Evolutionary conservation across 2,329 filamentous ascomycete genomes (phyloP).

Genomic region (Didymella sp.): DNA sequence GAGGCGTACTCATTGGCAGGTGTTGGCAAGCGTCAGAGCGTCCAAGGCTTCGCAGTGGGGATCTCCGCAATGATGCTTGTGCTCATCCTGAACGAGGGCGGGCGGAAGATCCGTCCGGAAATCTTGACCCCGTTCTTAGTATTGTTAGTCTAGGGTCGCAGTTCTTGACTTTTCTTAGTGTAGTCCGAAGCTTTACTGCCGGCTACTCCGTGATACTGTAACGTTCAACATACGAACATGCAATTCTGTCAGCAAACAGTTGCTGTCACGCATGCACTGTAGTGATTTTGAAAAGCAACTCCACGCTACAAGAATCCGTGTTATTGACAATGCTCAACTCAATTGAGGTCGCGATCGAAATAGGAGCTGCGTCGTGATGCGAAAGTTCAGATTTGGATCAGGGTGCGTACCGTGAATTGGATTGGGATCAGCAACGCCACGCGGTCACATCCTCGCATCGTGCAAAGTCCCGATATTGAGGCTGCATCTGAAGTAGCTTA

Average conservation of each 20-base stretch:
- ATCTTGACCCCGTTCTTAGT: not conserved
- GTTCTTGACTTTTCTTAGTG: not conserved
- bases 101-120: not conserved
- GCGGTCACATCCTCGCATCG: not conserved
- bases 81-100: not conserved
- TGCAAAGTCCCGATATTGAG: not conserved
- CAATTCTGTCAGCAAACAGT: not conserved
- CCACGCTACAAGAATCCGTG: not conserved
- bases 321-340: not conserved
- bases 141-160: not conserved
- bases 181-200: not conserved
- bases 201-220: not conserved
- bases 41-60: not conserved
- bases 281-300: too few relatives aligned
- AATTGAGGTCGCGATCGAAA: not conserved
- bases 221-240: not conserved
- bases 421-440: constrained; percentile 7
- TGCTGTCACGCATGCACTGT: not conserved
- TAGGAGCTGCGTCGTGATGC: not conserved
- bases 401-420: not conserved
- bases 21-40: not conserved
- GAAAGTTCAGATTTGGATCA: constrained; percentile 11
- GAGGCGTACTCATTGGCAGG: constrained; percentile 4
- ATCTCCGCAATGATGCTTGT: constrained; percentile 1
- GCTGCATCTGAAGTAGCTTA: not conserved